Base-by-base conservation (phyloP, 2,329 filamentous ascomycete species). In the Mycogone perniciosa region DNA sequence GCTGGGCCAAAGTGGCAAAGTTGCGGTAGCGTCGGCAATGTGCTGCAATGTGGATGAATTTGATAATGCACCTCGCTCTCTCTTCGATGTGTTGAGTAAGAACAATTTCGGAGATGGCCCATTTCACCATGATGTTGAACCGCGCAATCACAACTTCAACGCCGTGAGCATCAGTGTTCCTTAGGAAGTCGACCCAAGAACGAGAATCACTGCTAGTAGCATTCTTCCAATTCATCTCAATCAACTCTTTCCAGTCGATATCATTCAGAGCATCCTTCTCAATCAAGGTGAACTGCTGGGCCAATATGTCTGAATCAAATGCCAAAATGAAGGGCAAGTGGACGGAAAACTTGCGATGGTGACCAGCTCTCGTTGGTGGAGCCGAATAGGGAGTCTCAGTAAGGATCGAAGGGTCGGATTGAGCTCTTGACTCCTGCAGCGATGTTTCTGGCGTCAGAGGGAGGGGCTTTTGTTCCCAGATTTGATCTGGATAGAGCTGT, bases 121-220 rank as follows among this genome's bases (percentile, higher is more conserved):
- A 93, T 66, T 92, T 92, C 54, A 91, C 88, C 72, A 92, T 87
- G 56, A 93, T 81, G 66, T 93, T 93, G 73, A 93, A 93, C 44
- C 88, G 84, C 7, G 88, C 86, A 65, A 92, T 88, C 44, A 91
- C 87, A 26, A 93, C 85, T 62, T 92, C 88, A 35, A 93, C 85
- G 10, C 88, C 88, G 48, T 80, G 80, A 2, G 85, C 84, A 59
- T 88, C 83, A 40, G 84, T 79, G 45, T 84, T 83, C 47, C 84
- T 81, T 38, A 92, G 73, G 62, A 90, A 92, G 40, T 89, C 84
- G 8, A 92, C 88, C 88, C 88, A 93, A 26, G 89, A 88, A 48
- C 83, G 80, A 34, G 82, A 80, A 54, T 84, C 75, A 45, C 77
- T 82, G 44, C 79, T 79, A 11, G 80, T 76, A 13, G 77, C 73